phyloP scores from a whole-genome alignment of 768 basidiomycete species.

The Filobasidium wieringae region DNA sequence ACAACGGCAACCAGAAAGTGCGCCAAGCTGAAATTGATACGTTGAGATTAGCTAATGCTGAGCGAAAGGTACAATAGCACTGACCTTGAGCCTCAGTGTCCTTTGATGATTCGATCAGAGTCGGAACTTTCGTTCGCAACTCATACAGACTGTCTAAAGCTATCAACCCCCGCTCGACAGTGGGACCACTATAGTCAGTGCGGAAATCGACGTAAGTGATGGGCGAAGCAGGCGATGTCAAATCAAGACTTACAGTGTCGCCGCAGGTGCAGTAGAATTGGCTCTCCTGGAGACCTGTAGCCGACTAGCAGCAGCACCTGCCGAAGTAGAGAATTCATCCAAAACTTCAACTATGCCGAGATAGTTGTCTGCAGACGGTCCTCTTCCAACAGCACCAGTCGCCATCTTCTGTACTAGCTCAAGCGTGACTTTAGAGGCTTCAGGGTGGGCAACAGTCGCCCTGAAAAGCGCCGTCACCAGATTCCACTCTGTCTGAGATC shows the following conservation, averaged over 20 bases:
- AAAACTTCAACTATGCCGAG: slow-evolving; percentile 63
- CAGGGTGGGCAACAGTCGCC: slow-evolving; percentile 70
- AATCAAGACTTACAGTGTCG: slow-evolving; percentile 23
- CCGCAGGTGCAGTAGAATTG: slow-evolving; percentile 11
- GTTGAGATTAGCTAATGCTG: not conserved
- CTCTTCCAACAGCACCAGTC: slow-evolving; percentile 45
- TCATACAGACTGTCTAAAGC: slow-evolving; percentile 70
- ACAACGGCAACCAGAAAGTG: slow-evolving; percentile 59
- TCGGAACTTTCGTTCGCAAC: slow-evolving; percentile 55
- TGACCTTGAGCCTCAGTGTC: slow-evolving; percentile 34
- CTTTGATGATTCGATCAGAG: slow-evolving; percentile 46
- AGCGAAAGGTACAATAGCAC: slow-evolving; percentile 11
- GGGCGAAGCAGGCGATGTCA: not conserved
- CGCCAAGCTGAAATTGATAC: slow-evolving; percentile 52
- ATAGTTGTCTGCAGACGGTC: slow-evolving; percentile 66
- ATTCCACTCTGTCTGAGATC: slow-evolving; percentile 92
- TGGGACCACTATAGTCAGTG: slow-evolving; percentile 50
- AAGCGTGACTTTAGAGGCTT: slow-evolving; percentile 75
- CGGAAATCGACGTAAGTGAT: not conserved
- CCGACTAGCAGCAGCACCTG: slow-evolving; percentile 52
- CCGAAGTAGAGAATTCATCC: slow-evolving; percentile 72
- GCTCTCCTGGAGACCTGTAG: slow-evolving; percentile 45
- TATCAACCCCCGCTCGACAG: slow-evolving; percentile 65
- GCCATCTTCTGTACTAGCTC: slow-evolving; percentile 60
- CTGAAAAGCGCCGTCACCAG: slow-evolving; percentile 77